Percentiles rank a stretch among this genome's conserved stretches.
Evolutionary conservation across 2,329 filamentous ascomycete genomes (phyloP).

Genomic region (Fonsecaea multimorphosa): DNA sequence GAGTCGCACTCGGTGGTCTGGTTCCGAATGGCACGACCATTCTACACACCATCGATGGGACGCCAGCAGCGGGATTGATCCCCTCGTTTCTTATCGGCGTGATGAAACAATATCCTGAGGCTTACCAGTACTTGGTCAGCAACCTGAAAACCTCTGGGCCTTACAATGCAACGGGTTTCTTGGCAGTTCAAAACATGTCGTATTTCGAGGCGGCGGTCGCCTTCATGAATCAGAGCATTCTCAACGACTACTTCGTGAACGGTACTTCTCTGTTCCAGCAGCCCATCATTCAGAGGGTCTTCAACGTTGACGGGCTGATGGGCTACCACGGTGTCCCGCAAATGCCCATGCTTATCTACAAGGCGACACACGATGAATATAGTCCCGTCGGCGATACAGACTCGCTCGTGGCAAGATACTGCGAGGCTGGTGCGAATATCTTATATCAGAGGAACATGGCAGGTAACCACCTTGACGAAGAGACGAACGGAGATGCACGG

Average conservation of each 20-base stretch:
- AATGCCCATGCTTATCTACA: conserved; percentile 60
- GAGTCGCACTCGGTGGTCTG: conserved; percentile 58
- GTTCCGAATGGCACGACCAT: conserved; percentile 51
- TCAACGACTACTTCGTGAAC: conserved; percentile 22
- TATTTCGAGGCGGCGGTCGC: neutral
- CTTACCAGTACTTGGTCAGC: conserved; percentile 11
- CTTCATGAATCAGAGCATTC: conserved; percentile 30
- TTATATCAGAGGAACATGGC: conserved; percentile 54
- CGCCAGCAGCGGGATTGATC: conserved; percentile 46
- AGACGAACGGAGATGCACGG: conserved; percentile 43
- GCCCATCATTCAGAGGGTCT: neutral
- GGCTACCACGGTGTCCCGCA: conserved; percentile 51
- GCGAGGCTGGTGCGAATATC: conserved; percentile 50
- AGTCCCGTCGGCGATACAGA: conserved; percentile 54
- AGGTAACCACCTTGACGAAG: conserved; percentile 51
- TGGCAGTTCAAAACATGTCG: conserved; percentile 5
- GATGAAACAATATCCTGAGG: conserved; percentile 41
- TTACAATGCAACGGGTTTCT: conserved; percentile 15
- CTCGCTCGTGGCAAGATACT: conserved; percentile 51
- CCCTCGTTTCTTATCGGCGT: conserved; percentile 43
- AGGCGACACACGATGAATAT: conserved; percentile 56
- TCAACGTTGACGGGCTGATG: conserved; percentile 37
- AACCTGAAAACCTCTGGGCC: conserved; percentile 6
- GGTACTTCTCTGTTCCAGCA: conserved; percentile 1
- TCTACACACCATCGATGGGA: conserved; percentile 45